Base-by-base conservation (phyloP, 108 stramenopile species). In the Nitzschia inconspicua region DNA sequence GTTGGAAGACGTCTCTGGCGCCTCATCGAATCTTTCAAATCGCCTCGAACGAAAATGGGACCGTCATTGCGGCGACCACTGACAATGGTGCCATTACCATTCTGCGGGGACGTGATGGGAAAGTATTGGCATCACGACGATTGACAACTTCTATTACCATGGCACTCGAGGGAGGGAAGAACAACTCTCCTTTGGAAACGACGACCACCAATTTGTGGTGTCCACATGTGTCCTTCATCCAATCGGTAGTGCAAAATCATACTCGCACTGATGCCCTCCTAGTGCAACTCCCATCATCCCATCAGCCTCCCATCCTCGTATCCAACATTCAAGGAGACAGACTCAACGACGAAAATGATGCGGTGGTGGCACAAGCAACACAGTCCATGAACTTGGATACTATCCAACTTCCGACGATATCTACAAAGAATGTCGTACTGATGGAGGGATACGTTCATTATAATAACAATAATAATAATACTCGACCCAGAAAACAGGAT, bases 281-380 rank as follows among this genome's bases (percentile, higher is more conserved):
- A n/a, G 73, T 70, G 35, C 62, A 40, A 47, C 69, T 39, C 14
- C 73, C 53, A 5, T n/a, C n/a, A n/a, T n/a, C n/a, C n/a, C 46
- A 66, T 50, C 39, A 52, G 8, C 67, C 65, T 4, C 44, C 80
- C 36, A 57, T 83, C 37, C 46, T 86, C n/a, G 83, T 87, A 22
- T 84, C 80, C 20, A 78, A 82, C 32, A 87, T 87, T 57, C 70
- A 84, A 35, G 86, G 86, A 0, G 42, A 49, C 23, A 34, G 59
- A n/a, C 66, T 88, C 27, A 88, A 88, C 60, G 52, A 48, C 25
- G 51, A 71, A 5, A 58, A 79, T 40, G 48, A 63, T 30, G 61
- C 42, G 13, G 51, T 55, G 8, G 71, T 83, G 6, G 42, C 69
- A 20, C 66, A 75, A 42, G 86, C 80, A 23, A 77, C 76, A 0